phyloP scores from a whole-genome alignment of 1,284 basidiomycete genomes.

The Xerocomus cyaneibrunnescens region DNA sequence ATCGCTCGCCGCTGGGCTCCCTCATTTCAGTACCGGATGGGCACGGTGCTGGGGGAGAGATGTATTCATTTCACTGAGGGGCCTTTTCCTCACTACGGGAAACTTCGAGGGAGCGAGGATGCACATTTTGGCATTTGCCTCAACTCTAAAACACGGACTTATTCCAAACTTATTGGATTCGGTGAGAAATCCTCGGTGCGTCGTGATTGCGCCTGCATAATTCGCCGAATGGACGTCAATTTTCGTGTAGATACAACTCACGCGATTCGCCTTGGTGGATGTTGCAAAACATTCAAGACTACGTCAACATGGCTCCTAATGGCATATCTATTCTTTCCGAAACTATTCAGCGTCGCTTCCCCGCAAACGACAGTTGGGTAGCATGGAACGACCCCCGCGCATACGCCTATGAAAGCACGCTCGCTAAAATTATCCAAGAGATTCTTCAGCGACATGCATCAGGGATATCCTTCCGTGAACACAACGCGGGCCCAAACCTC shows the following conservation, averaged over 20 bases:
- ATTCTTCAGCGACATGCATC: slow-evolving; percentile 91
- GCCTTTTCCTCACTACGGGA: slow-evolving; percentile 90
- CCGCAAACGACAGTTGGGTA: slow-evolving; percentile 92
- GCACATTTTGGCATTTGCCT: slow-evolving; percentile 89
- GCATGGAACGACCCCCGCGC: slow-evolving; percentile 86
- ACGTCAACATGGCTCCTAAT: slow-evolving; percentile 80
- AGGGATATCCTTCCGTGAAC: slow-evolving; percentile 93
- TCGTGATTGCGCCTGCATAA: slow-evolving; percentile 16
- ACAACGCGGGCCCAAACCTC: slow-evolving; percentile 94
- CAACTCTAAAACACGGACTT: slow-evolving; percentile 83
- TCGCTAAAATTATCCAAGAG: slow-evolving; percentile 96
- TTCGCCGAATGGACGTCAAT: neutral
- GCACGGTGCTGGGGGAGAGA: slow-evolving; percentile 97
- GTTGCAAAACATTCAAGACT: slow-evolving; percentile 97
- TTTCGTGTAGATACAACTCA: slow-evolving; percentile 72
- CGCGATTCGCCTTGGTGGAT: slow-evolving; percentile 98
- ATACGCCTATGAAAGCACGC: slow-evolving; percentile 75
- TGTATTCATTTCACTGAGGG: slow-evolving; percentile 91
- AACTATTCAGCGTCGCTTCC: slow-evolving; percentile 87
- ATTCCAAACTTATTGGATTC: slow-evolving; percentile 95
- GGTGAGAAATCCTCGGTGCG: slow-evolving; percentile 74
- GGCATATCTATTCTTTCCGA: slow-evolving; percentile 83
- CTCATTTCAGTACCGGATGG: slow-evolving; percentile 91
- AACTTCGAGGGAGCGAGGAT: slow-evolving; percentile 82
- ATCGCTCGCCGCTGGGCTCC: slow-evolving; percentile 90